Base-by-base conservation (phyloP, 495 filamentous ascomycete genomes). In the Penicillium nucicola region DNA sequence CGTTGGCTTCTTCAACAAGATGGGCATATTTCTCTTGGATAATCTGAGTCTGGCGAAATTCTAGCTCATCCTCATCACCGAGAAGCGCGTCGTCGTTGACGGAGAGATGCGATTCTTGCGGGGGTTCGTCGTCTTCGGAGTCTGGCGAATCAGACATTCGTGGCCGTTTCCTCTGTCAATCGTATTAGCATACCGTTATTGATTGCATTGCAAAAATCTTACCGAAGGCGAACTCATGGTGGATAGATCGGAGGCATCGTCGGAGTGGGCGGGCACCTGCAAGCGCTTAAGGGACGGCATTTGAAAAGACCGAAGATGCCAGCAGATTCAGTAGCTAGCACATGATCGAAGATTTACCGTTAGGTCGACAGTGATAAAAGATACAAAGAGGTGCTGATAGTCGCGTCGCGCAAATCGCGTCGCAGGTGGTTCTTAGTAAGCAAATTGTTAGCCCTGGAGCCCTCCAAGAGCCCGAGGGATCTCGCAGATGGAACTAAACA, bases 1-100 rank as follows among this genome's bases (percentile, higher is more conserved):
- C 71, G 56, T 95, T 95, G 8, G 86, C 76, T 41, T 83, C 80
- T 74, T 72, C 52, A 66, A 63, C 52, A 58, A 70, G 2, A 69
- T 79, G 66, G 7, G 69, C 66, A 15, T 80, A 80, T 61, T 84
- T 83, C 31, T 75, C 66, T n/a, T 77, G 73, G 5, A 92, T 76
- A 5, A 81, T 71, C 56, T 92, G 87, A n/a, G 86, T 89, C 8
- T 85, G 85, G 17, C 75, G 72, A n/a, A 84, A 69, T 49, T 90
- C 84, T 34, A 77, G 53, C 13, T 82, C 81, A 14, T 72, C 68
- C 42, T 77, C 74, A 28, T 74, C 64, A n/a, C 68, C 59, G 14
- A 62, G 49, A 20, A 42, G 75, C 72, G 53, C 62, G 64, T 60
- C 56, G 11, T 75, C 46, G 12, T 48, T 20, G 28, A 48, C 46